These are phyloP conservation scores for Cerrena zonata DNA, from an alignment of 1,284 basidiomycete species.

Conservation along the genomic window DNA sequence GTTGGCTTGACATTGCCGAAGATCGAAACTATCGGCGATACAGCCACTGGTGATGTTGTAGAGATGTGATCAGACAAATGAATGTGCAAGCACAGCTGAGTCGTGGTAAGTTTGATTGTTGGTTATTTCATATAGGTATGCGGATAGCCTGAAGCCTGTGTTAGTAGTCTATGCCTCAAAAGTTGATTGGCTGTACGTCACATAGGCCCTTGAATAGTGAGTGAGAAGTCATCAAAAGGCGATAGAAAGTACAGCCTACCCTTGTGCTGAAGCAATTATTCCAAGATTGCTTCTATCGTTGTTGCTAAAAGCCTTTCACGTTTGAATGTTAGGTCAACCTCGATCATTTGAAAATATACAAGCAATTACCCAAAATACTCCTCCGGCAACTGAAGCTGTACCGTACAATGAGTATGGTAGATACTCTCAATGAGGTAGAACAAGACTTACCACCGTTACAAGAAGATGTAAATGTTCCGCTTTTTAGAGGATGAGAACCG, in stretches of 20 bases:
- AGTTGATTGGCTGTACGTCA: conserved; percentile 1
- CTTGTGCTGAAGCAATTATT: conserved; percentile 1
- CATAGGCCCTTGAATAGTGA: conserved; percentile 3
- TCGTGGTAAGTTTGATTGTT: background rate
- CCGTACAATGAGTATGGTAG: background rate
- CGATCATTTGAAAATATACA: background rate
- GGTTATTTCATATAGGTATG: conserved; percentile 8
- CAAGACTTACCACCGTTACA: background rate
- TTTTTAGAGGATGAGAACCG: background rate
- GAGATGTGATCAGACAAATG: conserved; percentile 4
- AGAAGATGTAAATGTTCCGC: background rate
- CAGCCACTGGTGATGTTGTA: conserved; percentile 4
- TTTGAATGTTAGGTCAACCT: background rate
- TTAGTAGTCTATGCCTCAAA: background rate
- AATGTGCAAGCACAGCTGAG: conserved; percentile 7
- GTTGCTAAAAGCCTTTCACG: background rate
- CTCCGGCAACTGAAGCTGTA: conserved; percentile 1
- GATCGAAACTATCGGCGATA: background rate
- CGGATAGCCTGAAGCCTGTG: conserved; percentile 7
- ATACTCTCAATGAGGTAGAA: background rate
- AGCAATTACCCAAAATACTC: conserved; percentile 5
- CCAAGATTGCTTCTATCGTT: too few relatives aligned
- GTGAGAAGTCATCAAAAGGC: background rate
- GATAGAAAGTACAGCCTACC: background rate
- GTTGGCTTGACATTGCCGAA: background rate